Percentiles rank a stretch among this genome's conserved stretches.
Evolutionary conservation across 257 asterid genomes (phyloP).

Genomic region (Euphrasia confusa): DNA sequence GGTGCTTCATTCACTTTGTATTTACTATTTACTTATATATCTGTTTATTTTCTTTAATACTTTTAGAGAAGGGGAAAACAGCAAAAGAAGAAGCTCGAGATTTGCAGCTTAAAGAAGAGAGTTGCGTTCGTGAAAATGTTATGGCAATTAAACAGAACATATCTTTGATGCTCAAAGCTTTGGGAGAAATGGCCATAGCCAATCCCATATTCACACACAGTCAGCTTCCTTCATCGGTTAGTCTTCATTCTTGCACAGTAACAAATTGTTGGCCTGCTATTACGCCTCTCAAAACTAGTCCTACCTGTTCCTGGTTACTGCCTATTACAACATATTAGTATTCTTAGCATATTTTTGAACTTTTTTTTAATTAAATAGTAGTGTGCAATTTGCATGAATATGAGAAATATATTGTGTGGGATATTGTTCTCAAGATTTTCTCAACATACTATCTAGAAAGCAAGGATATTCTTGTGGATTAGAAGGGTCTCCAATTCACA

Average conservation of each 20-base stretch:
- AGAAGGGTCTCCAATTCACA: slow-evolving; percentile 1
- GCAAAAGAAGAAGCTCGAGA: slow-evolving; percentile 99
- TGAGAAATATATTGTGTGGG: slow-evolving; percentile 9
- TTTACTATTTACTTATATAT: slow-evolving; percentile 6
- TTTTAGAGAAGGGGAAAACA: slow-evolving; percentile 71
- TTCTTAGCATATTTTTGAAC: slow-evolving; percentile 7
- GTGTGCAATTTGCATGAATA: slow-evolving; percentile 8
- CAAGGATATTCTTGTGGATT: slow-evolving; percentile 4
- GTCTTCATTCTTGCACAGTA: slow-evolving; percentile 28
- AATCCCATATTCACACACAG: slow-evolving; percentile 91
- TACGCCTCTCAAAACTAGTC: slow-evolving; percentile 4
- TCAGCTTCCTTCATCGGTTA: slow-evolving; percentile 89
- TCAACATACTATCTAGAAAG: background rate
- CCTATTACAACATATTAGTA: background rate
- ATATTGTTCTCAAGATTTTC: background rate
- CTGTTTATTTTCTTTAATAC: slow-evolving; percentile 18
- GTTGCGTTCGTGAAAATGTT: slow-evolving; percentile 62
- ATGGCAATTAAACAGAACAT: slow-evolving; percentile 55
- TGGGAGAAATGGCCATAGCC: slow-evolving; percentile 92
- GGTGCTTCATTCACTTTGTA: slow-evolving; percentile 1
- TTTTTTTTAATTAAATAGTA: slow-evolving; percentile 5
- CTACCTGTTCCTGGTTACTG: slow-evolving; percentile 2
- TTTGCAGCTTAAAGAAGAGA: slow-evolving; percentile 86
- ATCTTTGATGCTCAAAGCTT: slow-evolving; percentile 73
- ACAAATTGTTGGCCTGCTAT: background rate